Percentiles rank a stretch among this genome's conserved stretches.
phyloP scores from a whole-genome alignment of 2,329 filamentous ascomycete species.

The Calonectria naviculata region DNA sequence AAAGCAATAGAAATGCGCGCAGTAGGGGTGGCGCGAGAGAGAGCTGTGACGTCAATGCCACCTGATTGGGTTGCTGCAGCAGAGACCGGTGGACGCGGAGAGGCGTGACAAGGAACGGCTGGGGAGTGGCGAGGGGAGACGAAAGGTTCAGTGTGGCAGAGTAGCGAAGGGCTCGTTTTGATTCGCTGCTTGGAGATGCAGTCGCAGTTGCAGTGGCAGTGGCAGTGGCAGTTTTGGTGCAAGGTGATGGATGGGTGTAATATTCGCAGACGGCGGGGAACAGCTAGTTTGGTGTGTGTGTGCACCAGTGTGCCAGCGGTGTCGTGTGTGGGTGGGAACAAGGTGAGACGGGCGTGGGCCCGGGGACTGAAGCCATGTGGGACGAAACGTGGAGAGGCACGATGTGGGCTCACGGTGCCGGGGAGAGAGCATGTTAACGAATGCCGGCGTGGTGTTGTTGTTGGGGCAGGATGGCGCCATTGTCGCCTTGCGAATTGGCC shows the following conservation, averaged over 20 bases:
- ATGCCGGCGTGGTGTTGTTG: conserved; percentile 40
- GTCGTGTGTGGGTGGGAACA: not conserved
- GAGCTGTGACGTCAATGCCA: conserved; percentile 42
- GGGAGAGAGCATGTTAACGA: conserved; percentile 5
- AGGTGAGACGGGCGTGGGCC: not conserved
- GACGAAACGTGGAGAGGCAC: conserved; percentile 13
- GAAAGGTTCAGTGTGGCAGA: not conserved
- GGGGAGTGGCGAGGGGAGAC: conserved; percentile 19
- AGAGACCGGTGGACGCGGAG: conserved; percentile 20
- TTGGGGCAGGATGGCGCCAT: conserved; percentile 35
- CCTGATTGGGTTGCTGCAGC: conserved; percentile 33
- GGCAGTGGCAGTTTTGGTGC: conserved; percentile 1
- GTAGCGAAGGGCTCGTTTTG: not conserved
- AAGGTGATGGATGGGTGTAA: conserved; percentile 8
- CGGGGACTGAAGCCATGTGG: conserved; percentile 1
- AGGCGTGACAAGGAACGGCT: conserved; percentile 18
- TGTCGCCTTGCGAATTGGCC: not conserved
- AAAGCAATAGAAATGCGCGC: conserved; percentile 17
- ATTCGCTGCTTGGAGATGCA: not conserved
- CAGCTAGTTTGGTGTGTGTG: not conserved
- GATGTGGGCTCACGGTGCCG: conserved; percentile 14
- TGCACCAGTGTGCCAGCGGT: not conserved
- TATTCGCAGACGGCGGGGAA: not conserved
- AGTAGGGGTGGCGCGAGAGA: conserved; percentile 19
- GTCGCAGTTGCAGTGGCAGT: not conserved